Base-by-base conservation (phyloP, 2,329 filamentous ascomycete genomes). In the Pseudogymnoascus sp. region DNA sequence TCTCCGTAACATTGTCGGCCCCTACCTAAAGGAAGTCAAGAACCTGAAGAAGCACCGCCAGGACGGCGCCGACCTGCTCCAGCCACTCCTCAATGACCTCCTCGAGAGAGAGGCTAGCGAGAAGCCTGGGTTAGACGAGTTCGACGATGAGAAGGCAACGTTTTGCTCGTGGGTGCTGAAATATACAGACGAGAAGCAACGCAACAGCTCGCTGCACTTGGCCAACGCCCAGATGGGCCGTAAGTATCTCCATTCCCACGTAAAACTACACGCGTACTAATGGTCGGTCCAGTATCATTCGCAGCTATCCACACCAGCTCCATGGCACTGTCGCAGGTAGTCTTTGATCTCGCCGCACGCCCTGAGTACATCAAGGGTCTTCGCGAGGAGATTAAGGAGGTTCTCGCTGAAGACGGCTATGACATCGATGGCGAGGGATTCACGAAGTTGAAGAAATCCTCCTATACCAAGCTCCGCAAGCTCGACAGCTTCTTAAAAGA, bases 231-330 rank as follows among this genome's bases (percentile, higher is more conserved):
- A 81, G 67, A 72, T 81, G 3, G 69, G 71, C 0, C 21, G 17
- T 64, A 44, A 39, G 58, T 15, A 35, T 21, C 12, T 7, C 12
- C 39, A 10, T 10, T 44, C 2, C 15, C 15, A 21, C 9, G 58
- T n/a, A 27, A 51, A 36, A 44, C 13, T 58, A 58, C 38, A 25
- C 63, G 62, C 29, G 27, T 42, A 55, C 36, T 64, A 41, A 60
- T 31, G 29, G 5, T 13, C 21, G n/a, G 9, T 29, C 6, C 15
- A 67, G 66, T 82, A 7, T 77, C 73, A 41, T 78, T 82, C 60
- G 80, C 80, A 0, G 77, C 81, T 1, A 82, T 84, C 29, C 79
- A 82, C 63, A 82, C 80, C 0, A 83, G 80, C 0, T 76, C 78
- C 0, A 68, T 78, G 51, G 74, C 78, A 0, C 66, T 76, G 0